Base-by-base conservation (phyloP, 148 eudicot genomes). In the Fagopyrum tataricum region DNA sequence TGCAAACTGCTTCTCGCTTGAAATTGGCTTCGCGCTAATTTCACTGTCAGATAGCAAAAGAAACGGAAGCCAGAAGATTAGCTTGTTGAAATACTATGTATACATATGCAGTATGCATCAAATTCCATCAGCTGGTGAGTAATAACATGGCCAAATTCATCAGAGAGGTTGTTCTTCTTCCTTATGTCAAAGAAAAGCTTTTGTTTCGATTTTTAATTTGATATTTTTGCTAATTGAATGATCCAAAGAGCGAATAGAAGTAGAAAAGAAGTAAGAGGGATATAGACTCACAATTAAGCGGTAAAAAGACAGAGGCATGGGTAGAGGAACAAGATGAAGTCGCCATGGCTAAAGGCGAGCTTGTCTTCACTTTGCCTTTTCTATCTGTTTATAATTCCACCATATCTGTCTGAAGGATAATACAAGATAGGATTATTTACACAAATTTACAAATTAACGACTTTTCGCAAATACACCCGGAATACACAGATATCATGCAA, bases 401-500 rank as follows among this genome's bases (percentile, higher is more conserved):
- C 69, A 64, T 15, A 64, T 64, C 69, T 31, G 69, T 39, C 43
- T 4, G 43, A 64, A 64, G 69, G 69, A 64, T 42, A 64, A 15
- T 14, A 37, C 10, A 37, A 37, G 43, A 64, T 59, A 59, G 37
- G 66, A 59, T 59, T 23, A 58, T 7, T 23, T 58, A 3, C 20
- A 47, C 11, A 47, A 47, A 31, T 31, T 1, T 3, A 31, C 37
- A 2, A 1, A 31, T 31, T 31, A 31, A 31, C 37, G 37, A 31
- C 37, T 31, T 31, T 31, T 31, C 37, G 37, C 37, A 31, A 31
- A 31, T 31, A 31, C 37, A 31, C 37, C 37, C 37, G 37, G 37
- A 31, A 31, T 31, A 31, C 37, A 31, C 37, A 31, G n/a, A n/a
- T 31, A 31, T 31, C 37, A 3, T 31, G 37, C 37, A 31, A 31